Base-by-base conservation (phyloP, 73 alveolate genomes). In the Diophrys sp. region DNA sequence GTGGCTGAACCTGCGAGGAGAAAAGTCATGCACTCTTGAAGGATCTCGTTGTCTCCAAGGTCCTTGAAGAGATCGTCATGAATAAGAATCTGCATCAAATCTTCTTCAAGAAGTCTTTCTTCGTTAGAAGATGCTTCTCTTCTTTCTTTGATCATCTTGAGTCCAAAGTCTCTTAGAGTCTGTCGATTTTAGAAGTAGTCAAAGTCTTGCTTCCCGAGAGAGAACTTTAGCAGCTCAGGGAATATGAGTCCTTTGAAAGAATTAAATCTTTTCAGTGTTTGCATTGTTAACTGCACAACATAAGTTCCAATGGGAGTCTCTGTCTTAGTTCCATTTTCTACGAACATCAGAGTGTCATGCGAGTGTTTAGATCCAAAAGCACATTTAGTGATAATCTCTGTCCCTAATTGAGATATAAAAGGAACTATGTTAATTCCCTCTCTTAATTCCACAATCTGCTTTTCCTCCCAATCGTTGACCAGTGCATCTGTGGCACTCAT, bases 1-100 rank as follows among this genome's bases (percentile, higher is more conserved):
- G 75, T 68, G 26, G 25, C 25, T 2, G 75, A 23, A 1, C 75
- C 75, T 2, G 75, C 75, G 2, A 68, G 24, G 24, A 68, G 29
- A 31, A 68, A 68, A 24, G 75, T 2, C 2, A 25, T 26, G 5
- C 25, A 23, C 75, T 68, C 75, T 5, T 26, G 26, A 2, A 68
- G 54, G 5, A 68, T 68, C 54, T 68, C 75, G 1, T 18, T n/a
- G 2, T 68, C 56, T 2, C 2, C 1, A 31, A 44, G 18, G 62
- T 68, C 24, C 24, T 29, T 68, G 55, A 68, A 68, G 23, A 2
- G 23, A 1, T 68, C 75, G 24, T 68, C 75, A 68, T 68, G 25
- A 18, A 68, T 2, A 27, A 68, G 55, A 26, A 68, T 31, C 2
- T 25, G 2, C 56, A 68, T 25, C 54, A 68, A 31, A 55, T 68